Evolutionary conservation across 2,329 filamentous ascomycete species (phyloP), one percentile per base, ranked within the genome.

Genomic region (Colletotrichum filicis): DNA sequence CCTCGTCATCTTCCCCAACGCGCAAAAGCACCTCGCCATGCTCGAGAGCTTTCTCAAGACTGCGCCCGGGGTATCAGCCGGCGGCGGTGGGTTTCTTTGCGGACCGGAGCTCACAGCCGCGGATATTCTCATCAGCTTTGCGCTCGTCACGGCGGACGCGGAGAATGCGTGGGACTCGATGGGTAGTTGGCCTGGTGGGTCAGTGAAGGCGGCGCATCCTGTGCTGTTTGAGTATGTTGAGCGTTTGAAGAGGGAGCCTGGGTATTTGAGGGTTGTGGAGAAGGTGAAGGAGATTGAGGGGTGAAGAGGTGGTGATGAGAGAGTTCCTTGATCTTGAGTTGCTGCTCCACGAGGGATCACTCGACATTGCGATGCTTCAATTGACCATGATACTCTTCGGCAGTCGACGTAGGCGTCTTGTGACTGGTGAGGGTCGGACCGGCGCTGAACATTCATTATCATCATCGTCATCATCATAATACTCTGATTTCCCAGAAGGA

Each of bases 81-180:
- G 78, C 1, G 82, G 83, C 30, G 81, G 81, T 14, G 75, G 76
- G 26, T 90, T 87, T 76, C 80, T 90, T 32, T 90, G 88, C 75
- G 87, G 88, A 19, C 77, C 81, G 30, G 76, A 80, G 46, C 82
- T 90, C 59, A 87, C 87, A 1, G 85, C 87, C 0, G 88, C 87
- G 6, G 88, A 89, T 74, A 86, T 90, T 66, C 79, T 90, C 70
- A 79, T 90, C 76, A 88, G 87, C 79, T 90, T 87, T 79, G 85
- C 84, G 19, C 79, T 90, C 64, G 82, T 89, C 52, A 83, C 83
- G 12, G 82, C 82, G 30, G 70, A 73, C 2, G 14, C 52, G 12
- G 82, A 83, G 74, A 76, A 79, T 12, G 80, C 80, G 64, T 80
- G 87, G 57, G 80, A 84, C 32, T 76, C 77, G 0, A 81, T 87